Conservation (phyloP, 345 rosid genomes). For the Eutrema yunnanense region DNA sequence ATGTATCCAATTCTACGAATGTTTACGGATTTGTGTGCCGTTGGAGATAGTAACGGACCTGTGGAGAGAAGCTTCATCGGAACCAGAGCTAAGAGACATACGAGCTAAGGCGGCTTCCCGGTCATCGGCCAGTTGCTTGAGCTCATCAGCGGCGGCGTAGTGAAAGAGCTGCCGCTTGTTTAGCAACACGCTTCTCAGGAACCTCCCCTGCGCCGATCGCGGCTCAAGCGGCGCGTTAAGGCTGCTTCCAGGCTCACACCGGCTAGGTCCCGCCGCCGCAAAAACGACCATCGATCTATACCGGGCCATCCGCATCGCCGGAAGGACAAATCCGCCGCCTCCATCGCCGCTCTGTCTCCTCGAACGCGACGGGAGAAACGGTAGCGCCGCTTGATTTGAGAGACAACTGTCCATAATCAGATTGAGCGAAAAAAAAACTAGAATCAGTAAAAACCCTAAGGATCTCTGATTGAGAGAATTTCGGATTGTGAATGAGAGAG, state of each 20-base stretch:
- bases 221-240: slow-evolving; percentile 84
- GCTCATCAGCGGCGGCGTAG: slow-evolving; percentile 67
- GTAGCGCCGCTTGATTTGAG: slow-evolving; percentile 31
- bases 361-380: slow-evolving; percentile 28
- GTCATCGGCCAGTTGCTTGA: slow-evolving; percentile 57
- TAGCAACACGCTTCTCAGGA: slow-evolving; percentile 60
- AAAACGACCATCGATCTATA: slow-evolving; percentile 12
- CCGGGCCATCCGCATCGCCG: not conserved
- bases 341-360: slow-evolving; percentile 29
- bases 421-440: not conserved
- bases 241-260: slow-evolving; percentile 72
- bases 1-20: not conserved
- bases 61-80: slow-evolving; percentile 75
- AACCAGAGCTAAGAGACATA: slow-evolving; percentile 52
- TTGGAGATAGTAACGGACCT: slow-evolving; percentile 35
- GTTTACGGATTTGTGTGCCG: not conserved
- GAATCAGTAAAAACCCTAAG: not conserved
- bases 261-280: slow-evolving; percentile 57
- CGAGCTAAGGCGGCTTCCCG: slow-evolving; percentile 57
- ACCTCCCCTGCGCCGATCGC: slow-evolving; percentile 62
- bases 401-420: slow-evolving; percentile 52
- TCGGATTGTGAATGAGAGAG: not conserved
- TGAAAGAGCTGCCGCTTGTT: slow-evolving; percentile 74
- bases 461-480: not conserved
- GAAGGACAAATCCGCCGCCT: slow-evolving; percentile 8